Evolutionary conservation across 75 land plant genomes (phyloP), one percentile per base, ranked within the genome.

Genomic region (Larix kaempferi): DNA sequence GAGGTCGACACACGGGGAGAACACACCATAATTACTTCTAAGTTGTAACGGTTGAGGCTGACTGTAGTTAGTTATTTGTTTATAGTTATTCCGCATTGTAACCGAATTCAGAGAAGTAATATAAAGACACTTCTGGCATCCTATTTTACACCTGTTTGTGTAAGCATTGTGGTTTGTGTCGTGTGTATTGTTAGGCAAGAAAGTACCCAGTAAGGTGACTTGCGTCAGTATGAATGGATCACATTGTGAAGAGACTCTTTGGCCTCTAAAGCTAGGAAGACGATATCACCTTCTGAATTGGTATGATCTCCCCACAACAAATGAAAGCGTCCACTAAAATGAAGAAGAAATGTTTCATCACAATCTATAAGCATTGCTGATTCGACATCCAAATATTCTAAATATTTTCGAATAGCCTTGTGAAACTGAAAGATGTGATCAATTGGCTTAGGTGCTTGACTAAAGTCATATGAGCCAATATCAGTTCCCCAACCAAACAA

Each of bases 211-310:
- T n/a, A n/a, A n/a, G n/a, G n/a, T n/a, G n/a, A n/a, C n/a, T n/a
- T n/a, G n/a, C n/a, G n/a, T n/a, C n/a, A n/a, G 73, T 92, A 94
- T 11, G 98, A 92, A 74, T 92, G 98, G 78, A 93, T 94, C 8
- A 94, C 91, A 82, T 94, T 94, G 66, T 90, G 95, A 82, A 94
- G 95, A 16, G 93, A 66, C 71, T 92, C 98, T 80, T 86, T 94
- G 12, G 93, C 77, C 82, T 94, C 98, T 57, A 94, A 78, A 39
- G 95, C 98, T 57, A 95, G 98, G 76, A 92, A 94, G 11, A 92
- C 95, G 60, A 94, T 94, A 13, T 92, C 95, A 87, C 92, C 98
- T 77, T 94, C 98, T 22, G 98, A 93, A 85, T 92, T 92, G 79
- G 95, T 94, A 41, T 94, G 98, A 65, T 91, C 95, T 74, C 95